Evolutionary conservation across 2,329 filamentous ascomycete species (phyloP), one percentile per base, ranked within the genome.

Genomic region (Ustulina deusta): DNA sequence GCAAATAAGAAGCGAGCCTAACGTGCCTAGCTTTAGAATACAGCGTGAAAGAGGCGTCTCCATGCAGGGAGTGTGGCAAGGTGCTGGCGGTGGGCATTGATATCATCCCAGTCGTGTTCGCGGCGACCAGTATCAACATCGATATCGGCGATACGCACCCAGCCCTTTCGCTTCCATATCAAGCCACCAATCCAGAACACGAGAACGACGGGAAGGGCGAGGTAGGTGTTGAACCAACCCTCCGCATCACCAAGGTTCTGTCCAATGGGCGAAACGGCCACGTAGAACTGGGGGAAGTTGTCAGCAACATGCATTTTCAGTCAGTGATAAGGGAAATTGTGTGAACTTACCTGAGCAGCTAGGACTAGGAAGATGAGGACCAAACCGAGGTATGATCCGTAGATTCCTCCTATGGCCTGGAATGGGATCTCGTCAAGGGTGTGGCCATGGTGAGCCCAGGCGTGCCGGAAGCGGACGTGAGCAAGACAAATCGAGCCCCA

Each of bases 401-500:
- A 81, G 3, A 91, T 82, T 44, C 91, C 91, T 40, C 84, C 83
- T 46, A 87, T 80, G 1, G 89, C 87, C 59, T 83, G 78, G 81
- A 91, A 93, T 0, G 90, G 87, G 15, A 93, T 86, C 78, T 93
- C 90, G 48, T 90, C 86, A 1, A 90, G 77, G 2, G 83, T 86
- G 76, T 89, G 88, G n/a, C 89, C 87, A 46, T 89, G 84, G 32
- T 83, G 78, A 29, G 80, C 82, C 90, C 90, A 92, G 0, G 89
- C 90, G 2, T 78, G 74, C 40, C 90, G 88, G 83, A 92, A 91
- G 22, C 90, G 88, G 74, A 92, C 91, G 73, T 92, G 90, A 2
- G 88, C 84, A 2, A 90, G 79, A 73, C 89, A 91, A 73, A 92
- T 91, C 44, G 87, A 90, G 20, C 85, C 89, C 90, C 90, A 93